Base-by-base conservation (phyloP, 129 eudicot genomes). In the Erigeron canadensis region DNA sequence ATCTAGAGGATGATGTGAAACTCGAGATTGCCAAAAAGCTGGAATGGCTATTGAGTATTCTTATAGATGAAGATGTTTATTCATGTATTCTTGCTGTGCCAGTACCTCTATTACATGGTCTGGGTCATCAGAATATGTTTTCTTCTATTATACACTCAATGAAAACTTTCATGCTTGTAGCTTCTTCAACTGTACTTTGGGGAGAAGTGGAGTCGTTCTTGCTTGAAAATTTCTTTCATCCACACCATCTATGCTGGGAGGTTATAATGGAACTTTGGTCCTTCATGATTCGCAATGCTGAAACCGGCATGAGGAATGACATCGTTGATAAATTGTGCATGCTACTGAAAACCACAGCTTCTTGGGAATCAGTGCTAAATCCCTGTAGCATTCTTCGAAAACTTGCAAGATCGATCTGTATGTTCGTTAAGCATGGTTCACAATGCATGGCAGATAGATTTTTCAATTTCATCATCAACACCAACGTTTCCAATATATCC, bases 171-270 rank as follows among this genome's bases (percentile, higher is more conserved):
- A 82, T 94, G 89, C 82, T 87, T 56, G 82, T 81, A 46, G 79
- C 79, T 59, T 94, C 93, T 59, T 77, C 90, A 47, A 84, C 85
- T 70, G 69, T 17, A 48, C 82, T 87, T 44, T 94, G 97, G 92
- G 67, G 59, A 48, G 91, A 84, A 78, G 57, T 83, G 9, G 81
- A 87, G 67, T 76, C 70, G 7, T 90, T 89, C 79, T 87, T 94
- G 44, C 85, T 94, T 34, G 89, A 86, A 68, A 94, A 94, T 66
- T 43, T 85, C 46, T 53, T 89, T 82, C 97, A 94, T 79, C 90
- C 93, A 19, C 98, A 94, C 61, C 81, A 84, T 77, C 96, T 94
- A 70, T 94, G 97, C 63, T 67, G 84, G 87, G 96, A 94, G 56
- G 81, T 94, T 48, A 75, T 86, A 61, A 81, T 84, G 80, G 96